Conservation (phyloP, 164 flowering plant species). For the Annona cherimola region DNA sequence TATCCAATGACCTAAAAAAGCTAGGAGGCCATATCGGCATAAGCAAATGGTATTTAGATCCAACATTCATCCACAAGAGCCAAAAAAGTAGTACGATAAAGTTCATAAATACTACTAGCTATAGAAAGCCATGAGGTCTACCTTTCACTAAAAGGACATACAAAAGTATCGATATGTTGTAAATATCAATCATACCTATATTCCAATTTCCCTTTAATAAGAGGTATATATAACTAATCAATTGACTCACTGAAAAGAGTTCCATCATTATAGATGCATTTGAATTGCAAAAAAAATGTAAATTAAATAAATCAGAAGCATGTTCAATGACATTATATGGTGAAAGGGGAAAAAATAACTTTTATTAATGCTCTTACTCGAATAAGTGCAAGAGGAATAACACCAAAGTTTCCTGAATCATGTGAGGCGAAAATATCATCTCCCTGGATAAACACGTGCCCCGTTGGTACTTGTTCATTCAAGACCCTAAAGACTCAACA, state of each 20-base stretch:
- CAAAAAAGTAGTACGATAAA: background rate
- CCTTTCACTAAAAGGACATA: background rate
- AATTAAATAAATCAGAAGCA: background rate
- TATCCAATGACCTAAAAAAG: conserved; percentile 34
- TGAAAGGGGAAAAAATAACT: conserved; percentile 25
- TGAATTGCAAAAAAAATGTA: no score
- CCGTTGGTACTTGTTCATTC: conserved; percentile 59
- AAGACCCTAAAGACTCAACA: background rate
- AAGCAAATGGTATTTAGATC: background rate
- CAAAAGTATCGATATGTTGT: background rate
- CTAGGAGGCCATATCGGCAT: conserved; percentile 47
- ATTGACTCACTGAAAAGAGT: background rate
- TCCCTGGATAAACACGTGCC: conserved; percentile 81
- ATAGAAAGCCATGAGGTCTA: background rate
- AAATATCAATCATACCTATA: no score
- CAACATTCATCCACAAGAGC: background rate
- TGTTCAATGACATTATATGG: background rate
- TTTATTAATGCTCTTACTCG: conserved; percentile 46
- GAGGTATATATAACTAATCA: no score
- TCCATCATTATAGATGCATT: background rate
- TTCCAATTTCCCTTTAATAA: no score
- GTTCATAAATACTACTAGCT: background rate
- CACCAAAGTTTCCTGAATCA: conserved; percentile 73
- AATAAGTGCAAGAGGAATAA: conserved; percentile 68
- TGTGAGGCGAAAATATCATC: conserved; percentile 50